Evolutionary conservation across 2,329 filamentous ascomycete species (phyloP), one percentile per base, ranked within the genome.

Genomic region (Monosporascus ibericus): DNA sequence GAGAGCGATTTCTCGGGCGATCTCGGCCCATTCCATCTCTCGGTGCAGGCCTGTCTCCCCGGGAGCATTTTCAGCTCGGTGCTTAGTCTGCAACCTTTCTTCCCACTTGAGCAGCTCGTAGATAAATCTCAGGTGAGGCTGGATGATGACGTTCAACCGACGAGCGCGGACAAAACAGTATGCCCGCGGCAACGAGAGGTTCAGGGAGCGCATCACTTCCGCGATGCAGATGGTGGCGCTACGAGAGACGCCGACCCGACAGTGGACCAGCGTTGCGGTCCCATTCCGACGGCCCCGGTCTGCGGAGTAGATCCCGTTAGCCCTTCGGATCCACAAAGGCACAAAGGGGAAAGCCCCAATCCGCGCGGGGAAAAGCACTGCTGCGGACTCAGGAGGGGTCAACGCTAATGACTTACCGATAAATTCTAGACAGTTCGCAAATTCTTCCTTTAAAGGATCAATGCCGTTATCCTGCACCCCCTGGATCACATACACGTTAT

Each of bases 171-270:
- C 94, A 69, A 92, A 97, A 69, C 94, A 97, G 70, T 99, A 99
- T 54, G 94, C 94, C 51, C 89, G 82, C 14, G 94, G 91, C 62
- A 97, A 92, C 0, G 90, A 94, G 58, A 96, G 73, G 22, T 83
- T 78, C 61, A 90, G 71, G 25, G 86, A 78, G 37, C 86, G 85
- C 94, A 99, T 99, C 37, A 97, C 90, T 70, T 97, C 92, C n/a
- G 94, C 94, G 63, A 99, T 99, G 68, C 94, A 97, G 56, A 99
- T 96, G 2, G 92, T 99, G 14, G 94, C 94, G 57, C 90, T 96
- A 49, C 94, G 84, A 48, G 92, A 96, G 51, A 99, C 94, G 47
- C 94, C 94, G 7, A 99, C 94, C 18, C 94, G 87, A 68, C 94
- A 99, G 68, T 99, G 94, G 17, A 99, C 94, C 52, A 99, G 78